Base-by-base conservation (phyloP, 1,284 basidiomycete species). In the Malassezia pachydermatis region DNA sequence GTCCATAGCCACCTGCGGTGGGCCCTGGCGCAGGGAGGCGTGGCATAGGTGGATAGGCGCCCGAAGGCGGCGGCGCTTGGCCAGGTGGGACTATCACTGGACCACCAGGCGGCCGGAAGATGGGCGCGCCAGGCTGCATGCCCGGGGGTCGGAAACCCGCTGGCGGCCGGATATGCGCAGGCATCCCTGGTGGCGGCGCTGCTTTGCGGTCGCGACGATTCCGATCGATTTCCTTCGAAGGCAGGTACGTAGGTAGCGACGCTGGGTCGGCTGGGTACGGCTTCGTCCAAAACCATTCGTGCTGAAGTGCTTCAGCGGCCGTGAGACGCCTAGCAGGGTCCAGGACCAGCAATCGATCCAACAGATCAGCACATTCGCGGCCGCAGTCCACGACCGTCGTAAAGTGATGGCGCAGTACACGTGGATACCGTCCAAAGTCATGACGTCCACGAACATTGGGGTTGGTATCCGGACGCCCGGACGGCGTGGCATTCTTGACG, bases 211-310 rank as follows among this genome's bases (percentile, higher is more conserved):
- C 59, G 37, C 58, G 54, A 48, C 54, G 51, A 16, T 34, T 54
- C 17, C 65, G 41, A 48, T 70, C 67, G 13, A 68, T 57, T 54
- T 70, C 67, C 46, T 70, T 70, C 19, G 58, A 61, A 13, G 65
- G 59, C 32, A 63, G 54, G 45, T 70, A 70, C 46, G 59, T 65
- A n/a, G 67, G 67, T 58, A 70, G 42, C 13, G 57, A 63, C 9
- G 42, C 36, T 11, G 63, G 63, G 46, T 69, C 66, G 2, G 68
- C 67, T 0, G 65, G 65, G 25, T 43, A 69, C 16, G 68, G 68
- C 41, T 60, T 57, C 2, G 42, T 57, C 63, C 67, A 70, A 41
- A 71, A 67, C 65, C 65, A 71, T 19, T 58, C 51, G 43, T 71
- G 67, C 36, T 60, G 56, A 17, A 71, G 53, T 23, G 68, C 68